Conservation (phyloP, 495 filamentous ascomycete species). For the Penicillium coffeae region DNA sequence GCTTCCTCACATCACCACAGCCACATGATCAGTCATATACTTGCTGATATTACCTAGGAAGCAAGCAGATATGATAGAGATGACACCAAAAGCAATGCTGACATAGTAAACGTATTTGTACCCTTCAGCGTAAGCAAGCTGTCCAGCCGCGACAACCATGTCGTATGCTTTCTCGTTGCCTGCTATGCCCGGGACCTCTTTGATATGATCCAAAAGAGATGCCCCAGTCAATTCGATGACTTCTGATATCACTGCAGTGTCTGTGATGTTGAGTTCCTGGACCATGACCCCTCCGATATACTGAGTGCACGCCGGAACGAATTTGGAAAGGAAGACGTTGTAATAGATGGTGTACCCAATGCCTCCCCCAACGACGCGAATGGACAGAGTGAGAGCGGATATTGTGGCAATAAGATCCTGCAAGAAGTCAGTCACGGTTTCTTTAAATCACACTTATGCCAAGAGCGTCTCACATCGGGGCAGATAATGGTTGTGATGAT, state of each 20-base stretch:
- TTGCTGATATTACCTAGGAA: constrained; percentile 61
- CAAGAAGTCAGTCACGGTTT: background rate
- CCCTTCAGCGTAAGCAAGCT: constrained; percentile 56
- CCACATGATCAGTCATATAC: constrained; percentile 68
- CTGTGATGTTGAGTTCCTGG: constrained; percentile 50
- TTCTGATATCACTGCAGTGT: constrained; percentile 33
- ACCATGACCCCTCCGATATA: constrained; percentile 54
- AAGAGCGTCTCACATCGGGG: constrained; percentile 44
- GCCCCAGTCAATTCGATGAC: constrained; percentile 56
- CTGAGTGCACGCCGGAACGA: constrained; percentile 47
- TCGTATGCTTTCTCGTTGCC: constrained; percentile 51
- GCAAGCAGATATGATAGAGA: constrained; percentile 59
- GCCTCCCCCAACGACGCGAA: constrained; percentile 66
- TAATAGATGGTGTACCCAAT: constrained; percentile 74
- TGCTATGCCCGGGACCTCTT: constrained; percentile 52
- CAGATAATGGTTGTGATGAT: constrained; percentile 73
- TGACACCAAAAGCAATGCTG: constrained; percentile 62
- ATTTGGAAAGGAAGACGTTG: constrained; percentile 69
- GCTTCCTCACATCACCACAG: constrained; percentile 54
- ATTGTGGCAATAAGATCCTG: constrained; percentile 70
- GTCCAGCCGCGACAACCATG: constrained; percentile 58
- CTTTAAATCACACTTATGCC: background rate
- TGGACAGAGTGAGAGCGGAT: constrained; percentile 67
- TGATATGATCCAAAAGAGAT: constrained; percentile 50
- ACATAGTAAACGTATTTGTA: constrained; percentile 68